phyloP scores from a whole-genome alignment of 371 early-diverging fungal genomes.

The Apophysomyces variabilis region DNA sequence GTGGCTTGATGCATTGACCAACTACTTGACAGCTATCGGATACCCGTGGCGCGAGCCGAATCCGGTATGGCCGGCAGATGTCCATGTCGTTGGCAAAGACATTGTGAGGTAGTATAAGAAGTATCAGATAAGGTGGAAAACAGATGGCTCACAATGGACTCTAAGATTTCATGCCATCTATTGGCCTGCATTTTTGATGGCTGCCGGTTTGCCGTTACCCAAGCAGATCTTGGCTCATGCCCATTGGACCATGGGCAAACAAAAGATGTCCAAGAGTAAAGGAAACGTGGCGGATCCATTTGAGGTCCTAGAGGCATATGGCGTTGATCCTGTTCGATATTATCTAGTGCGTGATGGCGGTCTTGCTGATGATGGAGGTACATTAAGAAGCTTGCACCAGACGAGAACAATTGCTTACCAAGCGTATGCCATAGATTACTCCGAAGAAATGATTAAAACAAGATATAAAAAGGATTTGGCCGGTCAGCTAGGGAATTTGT shows the following conservation, averaged over 20 bases:
- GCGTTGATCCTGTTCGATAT: conserved; percentile 90
- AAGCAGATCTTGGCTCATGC: conserved; percentile 86
- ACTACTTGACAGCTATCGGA: conserved; percentile 89
- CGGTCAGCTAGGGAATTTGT: conserved; percentile 88
- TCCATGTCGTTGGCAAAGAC: conserved; percentile 95
- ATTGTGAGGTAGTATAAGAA: conserved; percentile 71
- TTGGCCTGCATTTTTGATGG: conserved; percentile 96
- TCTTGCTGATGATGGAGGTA: conserved; percentile 80
- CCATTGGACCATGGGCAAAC: conserved; percentile 88
- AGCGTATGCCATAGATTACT: conserved; percentile 63
- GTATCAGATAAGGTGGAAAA: neutral
- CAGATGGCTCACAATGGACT: neutral
- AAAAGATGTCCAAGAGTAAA: conserved; percentile 93
- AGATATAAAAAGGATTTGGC: conserved; percentile 83
- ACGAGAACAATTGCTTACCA: neutral
- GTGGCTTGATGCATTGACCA: conserved; percentile 96
- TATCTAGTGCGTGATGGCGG: conserved; percentile 92
- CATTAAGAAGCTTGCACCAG: neutral
- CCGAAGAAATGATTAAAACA: conserved; percentile 61
- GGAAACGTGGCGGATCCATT: conserved; percentile 94
- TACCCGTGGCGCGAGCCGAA: conserved; percentile 66
- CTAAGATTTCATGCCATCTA: conserved; percentile 91
- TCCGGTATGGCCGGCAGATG: conserved; percentile 74
- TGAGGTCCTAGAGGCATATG: conserved; percentile 69
- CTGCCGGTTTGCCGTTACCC: conserved; percentile 81